phyloP scores from a whole-genome alignment of 73 alveolate species.

The Paramecium tetraurelia region DNA sequence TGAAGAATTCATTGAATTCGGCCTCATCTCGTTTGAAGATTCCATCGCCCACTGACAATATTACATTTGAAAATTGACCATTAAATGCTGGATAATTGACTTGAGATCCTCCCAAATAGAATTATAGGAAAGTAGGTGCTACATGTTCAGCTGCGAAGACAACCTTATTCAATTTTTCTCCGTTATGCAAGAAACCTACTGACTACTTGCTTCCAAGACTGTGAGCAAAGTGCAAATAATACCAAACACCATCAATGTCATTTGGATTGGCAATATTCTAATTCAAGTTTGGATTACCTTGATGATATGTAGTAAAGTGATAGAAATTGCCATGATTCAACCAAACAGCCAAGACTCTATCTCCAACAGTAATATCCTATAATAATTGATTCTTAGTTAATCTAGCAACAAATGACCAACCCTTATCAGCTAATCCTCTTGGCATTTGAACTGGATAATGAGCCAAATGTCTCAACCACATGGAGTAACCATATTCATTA shows the following conservation, averaged over 20 bases:
- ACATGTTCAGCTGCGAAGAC: background rate
- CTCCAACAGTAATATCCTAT: conserved; percentile 8
- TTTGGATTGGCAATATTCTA: background rate
- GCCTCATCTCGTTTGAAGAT: background rate
- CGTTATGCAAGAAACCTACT: background rate
- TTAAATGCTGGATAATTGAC: conserved; percentile 32
- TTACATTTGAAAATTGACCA: conserved; percentile 1
- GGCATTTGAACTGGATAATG: conserved; percentile 26
- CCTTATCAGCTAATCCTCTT: background rate
- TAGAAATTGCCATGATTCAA: background rate
- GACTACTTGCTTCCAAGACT: background rate
- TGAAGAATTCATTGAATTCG: background rate
- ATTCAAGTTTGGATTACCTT: background rate
- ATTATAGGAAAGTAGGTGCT: background rate
- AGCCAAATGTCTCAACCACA: conserved; percentile 14
- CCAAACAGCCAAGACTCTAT: conserved; percentile 34
- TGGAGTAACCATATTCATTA: conserved; percentile 11
- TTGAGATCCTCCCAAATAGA: conserved; percentile 29
- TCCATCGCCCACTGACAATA: conserved; percentile 11
- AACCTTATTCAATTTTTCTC: background rate
- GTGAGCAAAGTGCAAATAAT: background rate
- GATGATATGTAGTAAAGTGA: conserved; percentile 31
- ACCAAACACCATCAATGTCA: conserved; percentile 44
- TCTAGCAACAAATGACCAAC: conserved; percentile 25
- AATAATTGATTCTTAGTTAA: conserved; percentile 1